phyloP scores from a whole-genome alignment of 2,329 filamentous ascomycete genomes.

The Colletotrichum scovillei region DNA sequence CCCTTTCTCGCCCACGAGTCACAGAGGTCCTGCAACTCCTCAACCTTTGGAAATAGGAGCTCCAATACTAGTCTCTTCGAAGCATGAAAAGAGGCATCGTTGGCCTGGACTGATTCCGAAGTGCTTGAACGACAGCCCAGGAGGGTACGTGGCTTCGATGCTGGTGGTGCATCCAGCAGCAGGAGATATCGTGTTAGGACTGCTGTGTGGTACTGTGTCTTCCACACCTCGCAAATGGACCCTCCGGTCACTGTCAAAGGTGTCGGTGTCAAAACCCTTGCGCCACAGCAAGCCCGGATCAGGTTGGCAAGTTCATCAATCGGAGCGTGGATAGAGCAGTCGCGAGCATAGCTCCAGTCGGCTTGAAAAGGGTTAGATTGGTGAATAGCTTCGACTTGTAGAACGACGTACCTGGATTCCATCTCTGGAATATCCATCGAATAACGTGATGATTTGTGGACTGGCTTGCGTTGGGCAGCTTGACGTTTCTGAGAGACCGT shows the following conservation, averaged over 20 bases:
- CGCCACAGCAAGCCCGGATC: conserved; percentile 76
- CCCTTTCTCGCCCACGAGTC: conserved; percentile 58
- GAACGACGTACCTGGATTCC: conserved; percentile 77
- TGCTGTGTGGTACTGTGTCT: conserved; percentile 54
- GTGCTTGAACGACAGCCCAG: background rate
- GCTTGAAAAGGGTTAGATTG: conserved; percentile 51
- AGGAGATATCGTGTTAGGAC: conserved; percentile 65
- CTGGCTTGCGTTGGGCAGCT: conserved; percentile 76
- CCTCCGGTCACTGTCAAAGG: conserved; percentile 57
- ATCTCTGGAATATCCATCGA: conserved; percentile 84
- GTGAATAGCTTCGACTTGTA: background rate
- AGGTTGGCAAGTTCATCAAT: conserved; percentile 76
- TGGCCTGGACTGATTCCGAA: conserved; percentile 38
- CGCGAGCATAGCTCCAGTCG: conserved; percentile 75
- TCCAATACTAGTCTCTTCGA: conserved; percentile 65
- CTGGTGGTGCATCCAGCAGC: conserved; percentile 54
- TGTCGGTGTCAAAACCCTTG: conserved; percentile 44
- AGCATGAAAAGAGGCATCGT: conserved; percentile 52
- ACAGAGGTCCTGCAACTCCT: conserved; percentile 59
- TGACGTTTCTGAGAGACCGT: conserved; percentile 72
- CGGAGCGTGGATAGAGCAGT: conserved; percentile 71
- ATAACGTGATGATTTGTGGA: conserved; percentile 78
- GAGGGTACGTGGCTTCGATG: conserved; percentile 10
- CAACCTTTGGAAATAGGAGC: conserved; percentile 63
- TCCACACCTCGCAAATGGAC: conserved; percentile 60